Conservation (phyloP, 208 protist genomes). For the Trypanosoma mega region DNA sequence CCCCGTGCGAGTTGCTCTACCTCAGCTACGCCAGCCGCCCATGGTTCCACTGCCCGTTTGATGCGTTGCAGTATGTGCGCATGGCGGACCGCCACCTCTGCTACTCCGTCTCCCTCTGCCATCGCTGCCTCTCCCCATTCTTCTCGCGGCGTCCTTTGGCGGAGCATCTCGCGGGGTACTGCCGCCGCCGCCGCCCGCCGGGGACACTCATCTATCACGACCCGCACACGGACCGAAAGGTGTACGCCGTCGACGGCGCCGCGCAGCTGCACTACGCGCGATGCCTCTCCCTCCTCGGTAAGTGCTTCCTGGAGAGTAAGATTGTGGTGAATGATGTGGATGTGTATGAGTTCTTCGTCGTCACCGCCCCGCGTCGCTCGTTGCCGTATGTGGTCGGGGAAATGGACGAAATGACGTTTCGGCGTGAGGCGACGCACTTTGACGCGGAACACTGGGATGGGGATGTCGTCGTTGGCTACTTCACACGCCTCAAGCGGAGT, state of each 20-base stretch:
- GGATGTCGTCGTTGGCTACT: constrained; percentile 61
- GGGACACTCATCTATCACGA: constrained; percentile 57
- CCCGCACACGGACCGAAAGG: constrained; percentile 29
- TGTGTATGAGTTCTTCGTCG: constrained; percentile 73
- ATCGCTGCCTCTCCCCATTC: constrained; percentile 69
- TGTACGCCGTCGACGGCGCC: constrained; percentile 62
- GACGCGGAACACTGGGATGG: constrained; percentile 57
- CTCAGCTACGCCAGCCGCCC: constrained; percentile 62
- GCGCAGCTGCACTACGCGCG: constrained; percentile 63
- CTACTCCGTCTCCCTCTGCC: constrained; percentile 67
- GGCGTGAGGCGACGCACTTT: constrained; percentile 31
- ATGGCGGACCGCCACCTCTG: constrained; percentile 54
- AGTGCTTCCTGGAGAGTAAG: constrained; percentile 75
- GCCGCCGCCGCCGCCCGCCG: constrained; percentile 36
- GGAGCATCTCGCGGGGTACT: constrained; percentile 58
- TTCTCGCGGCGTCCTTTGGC: constrained; percentile 42
- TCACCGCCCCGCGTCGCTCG: constrained; percentile 43
- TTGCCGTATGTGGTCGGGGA: constrained; percentile 35
- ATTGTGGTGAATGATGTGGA: constrained; percentile 69
- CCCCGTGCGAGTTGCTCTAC: constrained; percentile 62
- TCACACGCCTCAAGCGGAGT: constrained; percentile 61
- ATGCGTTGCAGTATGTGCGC: constrained; percentile 47
- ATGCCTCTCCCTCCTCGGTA: constrained; percentile 56
- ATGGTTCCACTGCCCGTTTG: constrained; percentile 60
- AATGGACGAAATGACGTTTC: constrained; percentile 32